These are phyloP conservation scores for Yamadazyma spencermartinsiae DNA, from an alignment of 1,139 yeast species.

Conservation along the genomic window DNA sequence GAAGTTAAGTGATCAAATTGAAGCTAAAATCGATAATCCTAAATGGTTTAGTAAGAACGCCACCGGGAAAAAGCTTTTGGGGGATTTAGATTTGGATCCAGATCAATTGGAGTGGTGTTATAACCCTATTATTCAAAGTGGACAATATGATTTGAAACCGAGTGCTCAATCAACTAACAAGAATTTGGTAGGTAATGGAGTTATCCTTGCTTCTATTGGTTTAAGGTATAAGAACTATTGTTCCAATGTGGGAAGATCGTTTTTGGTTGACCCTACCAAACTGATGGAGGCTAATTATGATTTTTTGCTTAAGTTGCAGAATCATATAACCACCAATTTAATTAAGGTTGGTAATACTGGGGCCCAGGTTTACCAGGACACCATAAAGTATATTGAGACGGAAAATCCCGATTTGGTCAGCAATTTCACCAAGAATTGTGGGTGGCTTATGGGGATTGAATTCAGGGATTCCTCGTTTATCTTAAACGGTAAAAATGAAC, in stretches of 20 bases:
- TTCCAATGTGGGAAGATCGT: constrained; percentile 85
- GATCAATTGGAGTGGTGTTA: constrained; percentile 91
- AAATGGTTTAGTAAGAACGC: constrained; percentile 68
- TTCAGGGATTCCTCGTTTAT: constrained; percentile 80
- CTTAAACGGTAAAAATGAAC: constrained; percentile 71
- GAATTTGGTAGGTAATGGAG: constrained; percentile 72
- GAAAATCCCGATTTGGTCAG: constrained; percentile 62
- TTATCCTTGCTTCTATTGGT: constrained; percentile 82
- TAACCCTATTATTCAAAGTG: constrained; percentile 88
- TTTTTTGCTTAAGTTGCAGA: constrained; percentile 67
- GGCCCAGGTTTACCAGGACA: constrained; percentile 64
- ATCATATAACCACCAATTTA: constrained; percentile 51
- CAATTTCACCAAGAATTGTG: constrained; percentile 77
- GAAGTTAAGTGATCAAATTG: constrained; percentile 73
- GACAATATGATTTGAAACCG: constrained; percentile 80
- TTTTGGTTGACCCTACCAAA: constrained; percentile 83
- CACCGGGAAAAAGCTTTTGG: constrained; percentile 54
- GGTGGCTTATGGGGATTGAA: constrained; percentile 90
- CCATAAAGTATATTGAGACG: constrained; percentile 57
- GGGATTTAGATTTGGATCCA: constrained; percentile 54
- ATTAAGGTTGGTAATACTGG: constrained; percentile 71
- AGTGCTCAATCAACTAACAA: constrained; percentile 76
- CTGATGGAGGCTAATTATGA: constrained; percentile 80
- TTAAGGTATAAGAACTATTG: constrained; percentile 88
- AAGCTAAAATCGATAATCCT: constrained; percentile 75